Evolutionary conservation across 768 basidiomycete species (phyloP).

Genomic region (Tephrocybe sp.): DNA sequence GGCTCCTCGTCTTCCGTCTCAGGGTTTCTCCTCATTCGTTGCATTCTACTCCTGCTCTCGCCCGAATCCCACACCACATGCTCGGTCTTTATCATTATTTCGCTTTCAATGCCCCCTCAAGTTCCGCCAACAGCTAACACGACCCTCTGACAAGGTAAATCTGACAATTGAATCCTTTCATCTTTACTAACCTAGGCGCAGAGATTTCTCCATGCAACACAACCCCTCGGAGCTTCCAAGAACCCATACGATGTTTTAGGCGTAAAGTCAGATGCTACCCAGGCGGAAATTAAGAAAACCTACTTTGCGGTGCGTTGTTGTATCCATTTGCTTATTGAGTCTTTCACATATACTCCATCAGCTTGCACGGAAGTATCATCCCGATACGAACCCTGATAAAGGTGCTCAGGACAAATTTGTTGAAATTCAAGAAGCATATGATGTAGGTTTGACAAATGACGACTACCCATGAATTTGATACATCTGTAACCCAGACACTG

Average conservation of each 20-base stretch:
- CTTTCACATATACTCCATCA: conserved; percentile 31
- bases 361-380: conserved; percentile 98
- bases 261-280: conserved; percentile 76
- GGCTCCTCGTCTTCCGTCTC: conserved; percentile 51
- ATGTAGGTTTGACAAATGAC: conserved; percentile 49
- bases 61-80: conserved; percentile 24
- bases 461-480: not conserved
- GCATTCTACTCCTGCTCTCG: conserved; percentile 59
- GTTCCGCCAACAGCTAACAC: conserved; percentile 24
- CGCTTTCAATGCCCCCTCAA: conserved; percentile 36
- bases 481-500: conserved; percentile 57
- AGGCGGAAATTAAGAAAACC: conserved; percentile 93
- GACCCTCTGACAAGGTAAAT: conserved; percentile 40
- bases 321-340: conserved; percentile 1
- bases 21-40: conserved; percentile 53
- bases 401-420: conserved; percentile 89
- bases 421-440: conserved; percentile 97
- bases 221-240: conserved; percentile 54
- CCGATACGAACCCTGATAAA: conserved; percentile 94
- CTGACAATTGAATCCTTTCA: conserved; percentile 6
- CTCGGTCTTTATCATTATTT: conserved; percentile 40
- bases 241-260: conserved; percentile 94
- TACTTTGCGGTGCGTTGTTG: conserved; percentile 82
- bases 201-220: conserved; percentile 78
- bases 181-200: conserved; percentile 33